A percentile compares a stretch with the other conserved stretches of the same genome.
phyloP scores from a whole-genome alignment of 2,329 filamentous ascomycete species.

The Ophiosphaerella narmari region DNA sequence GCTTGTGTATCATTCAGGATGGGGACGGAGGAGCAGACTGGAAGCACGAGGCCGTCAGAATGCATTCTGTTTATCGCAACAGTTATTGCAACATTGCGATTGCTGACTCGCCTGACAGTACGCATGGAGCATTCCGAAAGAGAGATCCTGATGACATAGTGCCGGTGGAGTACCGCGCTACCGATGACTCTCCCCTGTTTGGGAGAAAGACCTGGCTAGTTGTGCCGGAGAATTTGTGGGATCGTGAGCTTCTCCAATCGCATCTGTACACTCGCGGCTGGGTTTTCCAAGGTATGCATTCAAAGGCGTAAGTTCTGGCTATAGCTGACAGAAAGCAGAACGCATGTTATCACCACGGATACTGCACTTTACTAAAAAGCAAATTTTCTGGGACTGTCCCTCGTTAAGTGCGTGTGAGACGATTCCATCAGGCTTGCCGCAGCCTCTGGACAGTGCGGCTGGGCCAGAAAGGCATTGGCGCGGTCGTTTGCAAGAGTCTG shows the following conservation, averaged over 20 bases:
- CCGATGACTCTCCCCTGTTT: conserved; percentile 13
- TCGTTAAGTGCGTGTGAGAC: not conserved
- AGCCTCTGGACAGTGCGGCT: not conserved
- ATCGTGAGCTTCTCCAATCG: not conserved
- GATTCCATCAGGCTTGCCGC: not conserved
- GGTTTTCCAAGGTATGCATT: not conserved
- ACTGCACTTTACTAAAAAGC: not conserved
- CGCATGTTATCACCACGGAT: not conserved
- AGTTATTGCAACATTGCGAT: conserved; percentile 36
- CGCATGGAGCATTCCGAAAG: conserved; percentile 24
- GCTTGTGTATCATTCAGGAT: conserved; percentile 25
- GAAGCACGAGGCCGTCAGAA: conserved; percentile 17
- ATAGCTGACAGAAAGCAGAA: too few relatives aligned
- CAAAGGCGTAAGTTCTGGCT: not conserved
- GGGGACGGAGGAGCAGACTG: conserved; percentile 19
- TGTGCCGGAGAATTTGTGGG: not conserved
- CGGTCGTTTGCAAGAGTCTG: not conserved
- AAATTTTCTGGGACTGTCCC: not conserved
- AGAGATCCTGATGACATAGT: conserved; percentile 18
- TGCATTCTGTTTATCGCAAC: conserved; percentile 38
- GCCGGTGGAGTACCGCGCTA: conserved; percentile 14
- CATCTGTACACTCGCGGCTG: not conserved
- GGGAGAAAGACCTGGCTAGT: conserved; percentile 2
- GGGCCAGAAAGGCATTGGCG: not conserved
- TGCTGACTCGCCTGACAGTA: conserved; percentile 23